Base-by-base conservation (phyloP, 805 yeast species). In the Nakazawaea ernobii region DNA sequence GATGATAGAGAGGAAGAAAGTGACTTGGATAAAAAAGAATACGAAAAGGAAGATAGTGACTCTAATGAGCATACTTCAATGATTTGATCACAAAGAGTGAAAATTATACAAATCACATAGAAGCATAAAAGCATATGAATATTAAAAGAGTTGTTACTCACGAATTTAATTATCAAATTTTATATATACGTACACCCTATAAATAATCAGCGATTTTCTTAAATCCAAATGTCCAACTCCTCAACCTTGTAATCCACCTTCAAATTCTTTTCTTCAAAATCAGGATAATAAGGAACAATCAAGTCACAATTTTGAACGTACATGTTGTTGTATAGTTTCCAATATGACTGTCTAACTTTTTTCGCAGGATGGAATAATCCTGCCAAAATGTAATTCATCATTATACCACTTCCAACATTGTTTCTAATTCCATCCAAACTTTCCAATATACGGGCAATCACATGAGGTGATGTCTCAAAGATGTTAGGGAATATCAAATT, bases 391-490 rank as follows among this genome's bases (percentile, higher is more conserved):
- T 94, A 94, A 55, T 86, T 81, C 73, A 85, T 61, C 47, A 85
- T 70, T 1, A 80, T 57, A 0, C 96, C 97, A 5, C 78, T 73
- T 0, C 99, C 99, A 11, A 91, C 61, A 0, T 84, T 84, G 40
- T 74, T 68, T 32, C 92, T 70, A 27, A 89, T 60, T 1, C 87
- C 84, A 50, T 86, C 90, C 27, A 94, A 69, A 46, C 91, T 85
- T 47, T 89, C 97, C 41, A 86, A 53, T 1, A 94, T 81, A 53
- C 98, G 77, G 8, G 70, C 74, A 48, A 91, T 90, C 11, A 91
- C 97, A 63, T 94, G 99, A 0, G 98, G 98, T 0, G 97, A 90
- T 0, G 96, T 86, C 62, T 92, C 99, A 60, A 80, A 90, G 2
- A 94, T 71, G 61, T 94, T 94, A 1, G 99, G 99, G 65, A 90